Conservation (phyloP, 257 asterid genomes). For the Nicotiana attenuata region DNA sequence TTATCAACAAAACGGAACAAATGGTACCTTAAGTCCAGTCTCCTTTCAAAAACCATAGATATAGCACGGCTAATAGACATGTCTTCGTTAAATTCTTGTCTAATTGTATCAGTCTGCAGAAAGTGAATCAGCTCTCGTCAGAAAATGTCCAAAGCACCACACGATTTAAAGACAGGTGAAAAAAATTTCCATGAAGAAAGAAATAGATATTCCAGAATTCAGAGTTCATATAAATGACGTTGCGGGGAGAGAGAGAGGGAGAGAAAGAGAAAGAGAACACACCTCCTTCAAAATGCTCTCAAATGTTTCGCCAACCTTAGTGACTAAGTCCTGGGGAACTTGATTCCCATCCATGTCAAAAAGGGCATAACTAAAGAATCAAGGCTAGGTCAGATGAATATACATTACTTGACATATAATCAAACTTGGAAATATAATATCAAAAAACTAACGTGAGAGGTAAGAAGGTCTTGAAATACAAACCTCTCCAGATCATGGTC, state of each 20-base stretch:
- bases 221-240: background rate
- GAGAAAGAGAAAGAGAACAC: constrained; percentile 6
- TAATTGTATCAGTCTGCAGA: constrained; percentile 61
- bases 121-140: background rate
- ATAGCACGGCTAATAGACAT: constrained; percentile 81
- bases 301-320: constrained; percentile 81
- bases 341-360: constrained; percentile 87
- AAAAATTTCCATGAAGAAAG: background rate
- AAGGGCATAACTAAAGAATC: constrained; percentile 73
- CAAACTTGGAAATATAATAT: background rate
- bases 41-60: constrained; percentile 68
- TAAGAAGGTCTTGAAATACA: background rate
- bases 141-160: background rate
- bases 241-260: background rate
- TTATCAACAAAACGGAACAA: background rate
- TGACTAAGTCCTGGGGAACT: constrained; percentile 84
- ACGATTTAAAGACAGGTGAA: background rate
- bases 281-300: constrained; percentile 87
- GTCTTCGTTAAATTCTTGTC: constrained; percentile 69
- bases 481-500: constrained; percentile 99
- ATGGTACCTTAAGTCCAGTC: constrained; percentile 77
- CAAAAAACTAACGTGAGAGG: background rate
- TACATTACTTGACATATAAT: background rate
- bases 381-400: background rate
- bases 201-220: background rate